These are phyloP conservation scores for Melastoma candidum DNA, from an alignment of 441 rosid species.

Conservation along the genomic window DNA sequence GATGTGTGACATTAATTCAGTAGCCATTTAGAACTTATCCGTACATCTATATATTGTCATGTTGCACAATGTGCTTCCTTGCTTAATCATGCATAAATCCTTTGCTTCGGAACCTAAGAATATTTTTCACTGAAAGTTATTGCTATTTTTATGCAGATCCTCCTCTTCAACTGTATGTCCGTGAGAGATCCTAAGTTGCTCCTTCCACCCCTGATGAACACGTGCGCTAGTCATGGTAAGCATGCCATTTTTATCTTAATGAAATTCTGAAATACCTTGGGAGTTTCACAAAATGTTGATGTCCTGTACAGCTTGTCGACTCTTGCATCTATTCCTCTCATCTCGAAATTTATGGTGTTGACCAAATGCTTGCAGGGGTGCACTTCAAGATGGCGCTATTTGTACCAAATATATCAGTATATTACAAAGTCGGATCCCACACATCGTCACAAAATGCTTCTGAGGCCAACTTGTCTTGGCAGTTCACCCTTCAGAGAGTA, in stretches of 20 bases:
- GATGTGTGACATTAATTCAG: background rate
- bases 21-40: too few species aligned
- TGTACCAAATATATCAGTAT: constrained; percentile 80
- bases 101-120: too few species aligned
- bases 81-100: too few species aligned
- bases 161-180: constrained; percentile 87
- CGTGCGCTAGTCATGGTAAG: constrained; percentile 67
- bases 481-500: constrained; percentile 62
- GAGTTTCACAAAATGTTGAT: too few species aligned
- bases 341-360: too few species aligned
- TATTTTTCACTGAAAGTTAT: background rate
- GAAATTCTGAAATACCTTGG: too few species aligned
- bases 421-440: constrained; percentile 73
- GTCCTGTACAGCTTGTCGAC: too few species aligned
- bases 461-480: constrained; percentile 88
- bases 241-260: too few species aligned
- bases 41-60: too few species aligned
- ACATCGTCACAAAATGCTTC: constrained; percentile 38
- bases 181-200: constrained; percentile 93
- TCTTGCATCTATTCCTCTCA: too few species aligned
- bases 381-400: constrained; percentile 81
- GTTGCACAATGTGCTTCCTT: too few species aligned
- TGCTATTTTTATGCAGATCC: constrained; percentile 43
- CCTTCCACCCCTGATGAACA: constrained; percentile 56
- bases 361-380: constrained; percentile 34